These are phyloP conservation scores for Aspergillus floridensis DNA, from an alignment of 2,329 filamentous ascomycete species.

Conservation along the genomic window DNA sequence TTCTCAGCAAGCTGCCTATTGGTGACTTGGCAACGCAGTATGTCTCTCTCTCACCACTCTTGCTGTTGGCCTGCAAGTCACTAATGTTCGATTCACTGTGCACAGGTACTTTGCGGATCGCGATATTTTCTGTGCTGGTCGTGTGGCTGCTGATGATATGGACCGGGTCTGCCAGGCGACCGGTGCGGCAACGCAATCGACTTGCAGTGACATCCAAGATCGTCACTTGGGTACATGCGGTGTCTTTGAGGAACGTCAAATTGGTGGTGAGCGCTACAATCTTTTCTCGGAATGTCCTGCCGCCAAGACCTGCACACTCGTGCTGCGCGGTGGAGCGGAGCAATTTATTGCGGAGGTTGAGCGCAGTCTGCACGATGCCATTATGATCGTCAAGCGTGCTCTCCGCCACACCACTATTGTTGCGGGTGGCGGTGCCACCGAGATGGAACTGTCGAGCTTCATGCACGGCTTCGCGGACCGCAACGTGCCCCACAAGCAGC, in stretches of 20 bases:
- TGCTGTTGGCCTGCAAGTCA: neutral
- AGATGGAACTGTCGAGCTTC: constrained; percentile 96
- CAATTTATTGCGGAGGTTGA: constrained; percentile 99
- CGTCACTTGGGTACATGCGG: constrained; percentile 91
- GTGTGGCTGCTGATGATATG: constrained; percentile 86
- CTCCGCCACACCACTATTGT: constrained; percentile 94
- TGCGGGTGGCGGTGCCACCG: constrained; percentile 86
- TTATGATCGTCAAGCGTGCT: constrained; percentile 99
- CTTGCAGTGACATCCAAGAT: constrained; percentile 88
- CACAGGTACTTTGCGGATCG: constrained; percentile 83
- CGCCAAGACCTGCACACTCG: constrained; percentile 94
- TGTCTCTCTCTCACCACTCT: constrained; percentile 16
- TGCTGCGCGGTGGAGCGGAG: constrained; percentile 92
- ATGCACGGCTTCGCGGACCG: constrained; percentile 89
- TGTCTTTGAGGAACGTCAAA: constrained; percentile 90
- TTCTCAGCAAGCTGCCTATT: constrained; percentile 94
- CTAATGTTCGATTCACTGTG: neutral
- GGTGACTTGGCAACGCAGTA: constrained; percentile 93
- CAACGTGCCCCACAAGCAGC: constrained; percentile 91
- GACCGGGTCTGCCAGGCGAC: constrained; percentile 95
- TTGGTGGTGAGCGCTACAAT: constrained; percentile 96
- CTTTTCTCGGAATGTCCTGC: constrained; percentile 95
- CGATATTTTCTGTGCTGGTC: constrained; percentile 96
- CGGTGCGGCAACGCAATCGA: constrained; percentile 87
- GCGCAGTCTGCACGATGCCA: constrained; percentile 94